Percentiles rank a stretch among this genome's conserved stretches.
These are phyloP conservation scores for Acanthamoeba polyphaga DNA, from an alignment of 208 protist genomes.

Conservation along the genomic window DNA sequence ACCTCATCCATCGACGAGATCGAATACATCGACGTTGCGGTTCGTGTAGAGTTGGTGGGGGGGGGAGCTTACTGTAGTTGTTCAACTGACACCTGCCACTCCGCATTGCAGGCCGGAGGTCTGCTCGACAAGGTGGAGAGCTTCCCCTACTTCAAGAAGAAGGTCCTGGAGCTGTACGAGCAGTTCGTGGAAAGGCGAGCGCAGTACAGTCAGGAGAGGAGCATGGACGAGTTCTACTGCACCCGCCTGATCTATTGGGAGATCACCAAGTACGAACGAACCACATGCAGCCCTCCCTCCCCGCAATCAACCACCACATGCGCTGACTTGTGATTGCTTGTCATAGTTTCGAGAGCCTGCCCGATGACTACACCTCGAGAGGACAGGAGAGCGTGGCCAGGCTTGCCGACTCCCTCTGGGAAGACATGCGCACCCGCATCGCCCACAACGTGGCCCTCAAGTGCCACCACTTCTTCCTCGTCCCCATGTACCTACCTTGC, in stretches of 20 bases:
- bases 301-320: no score
- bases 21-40: constrained; percentile 3
- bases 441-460: constrained; percentile 86
- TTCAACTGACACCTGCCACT: neutral
- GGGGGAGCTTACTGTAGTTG: no score
- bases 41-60: neutral
- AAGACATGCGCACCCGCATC: constrained; percentile 81
- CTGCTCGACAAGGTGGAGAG: constrained; percentile 36
- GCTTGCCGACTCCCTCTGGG: constrained; percentile 80
- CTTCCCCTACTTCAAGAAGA: constrained; percentile 64
- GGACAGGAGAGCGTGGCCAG: constrained; percentile 81
- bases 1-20: constrained; percentile 57
- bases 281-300: neutral
- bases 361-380: constrained; percentile 62
- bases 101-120: neutral
- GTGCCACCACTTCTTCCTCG: constrained; percentile 88
- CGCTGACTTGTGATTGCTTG: neutral
- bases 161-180: constrained; percentile 63
- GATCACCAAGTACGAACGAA: constrained; percentile 72
- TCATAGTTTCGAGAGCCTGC: constrained; percentile 46
- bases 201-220: constrained; percentile 42
- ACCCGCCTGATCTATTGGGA: constrained; percentile 85
- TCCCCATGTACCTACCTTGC: constrained; percentile 82
- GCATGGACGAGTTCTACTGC: constrained; percentile 88
- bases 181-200: constrained; percentile 33